A percentile compares a stretch with the other conserved stretches of the same genome.
Evolutionary conservation across 129 eudicot genomes (phyloP).

Genomic region (Flaveria ramosissima): DNA sequence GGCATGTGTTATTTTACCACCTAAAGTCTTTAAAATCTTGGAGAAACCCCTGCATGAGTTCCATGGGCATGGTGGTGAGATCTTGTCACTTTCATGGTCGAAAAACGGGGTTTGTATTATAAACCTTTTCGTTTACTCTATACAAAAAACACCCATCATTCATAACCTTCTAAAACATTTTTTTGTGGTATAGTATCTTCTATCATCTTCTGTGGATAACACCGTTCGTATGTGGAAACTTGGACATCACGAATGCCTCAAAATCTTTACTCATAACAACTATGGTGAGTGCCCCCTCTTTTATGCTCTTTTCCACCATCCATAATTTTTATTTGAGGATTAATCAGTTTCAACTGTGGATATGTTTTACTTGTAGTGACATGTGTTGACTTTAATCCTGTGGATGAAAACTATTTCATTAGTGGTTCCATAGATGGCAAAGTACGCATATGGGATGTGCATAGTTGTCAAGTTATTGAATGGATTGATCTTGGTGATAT

Average conservation of each 20-base stretch:
- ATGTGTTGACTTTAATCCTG: slow-evolving; percentile 69
- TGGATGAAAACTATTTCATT: slow-evolving; percentile 53
- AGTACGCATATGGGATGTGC: slow-evolving; percentile 58
- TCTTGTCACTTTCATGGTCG: slow-evolving; percentile 82
- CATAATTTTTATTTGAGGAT: not conserved
- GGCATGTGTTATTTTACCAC: slow-evolving; percentile 73
- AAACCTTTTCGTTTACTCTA: not conserved
- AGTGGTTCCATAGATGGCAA: slow-evolving; percentile 67
- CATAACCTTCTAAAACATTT: not conserved
- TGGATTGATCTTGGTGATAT: slow-evolving; percentile 58
- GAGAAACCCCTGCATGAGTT: slow-evolving; percentile 78
- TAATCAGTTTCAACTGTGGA: not conserved
- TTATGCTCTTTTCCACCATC: not conserved
- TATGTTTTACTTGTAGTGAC: slow-evolving; percentile 57
- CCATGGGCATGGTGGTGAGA: slow-evolving; percentile 69
- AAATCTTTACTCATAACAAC: slow-evolving; percentile 63
- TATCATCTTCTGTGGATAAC: slow-evolving; percentile 81
- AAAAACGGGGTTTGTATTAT: slow-evolving; percentile 52
- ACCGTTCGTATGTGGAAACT: slow-evolving; percentile 85
- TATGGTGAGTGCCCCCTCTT: slow-evolving; percentile 50
- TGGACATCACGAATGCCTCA: slow-evolving; percentile 62
- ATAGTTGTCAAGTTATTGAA: slow-evolving; percentile 48
- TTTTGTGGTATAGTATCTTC: slow-evolving; percentile 54
- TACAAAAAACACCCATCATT: not conserved
- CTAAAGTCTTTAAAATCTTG: slow-evolving; percentile 56